Evolutionary conservation across 2,329 filamentous ascomycete genomes (phyloP), one percentile per base, ranked within the genome.

Genomic region (Colletotrichum sojae): DNA sequence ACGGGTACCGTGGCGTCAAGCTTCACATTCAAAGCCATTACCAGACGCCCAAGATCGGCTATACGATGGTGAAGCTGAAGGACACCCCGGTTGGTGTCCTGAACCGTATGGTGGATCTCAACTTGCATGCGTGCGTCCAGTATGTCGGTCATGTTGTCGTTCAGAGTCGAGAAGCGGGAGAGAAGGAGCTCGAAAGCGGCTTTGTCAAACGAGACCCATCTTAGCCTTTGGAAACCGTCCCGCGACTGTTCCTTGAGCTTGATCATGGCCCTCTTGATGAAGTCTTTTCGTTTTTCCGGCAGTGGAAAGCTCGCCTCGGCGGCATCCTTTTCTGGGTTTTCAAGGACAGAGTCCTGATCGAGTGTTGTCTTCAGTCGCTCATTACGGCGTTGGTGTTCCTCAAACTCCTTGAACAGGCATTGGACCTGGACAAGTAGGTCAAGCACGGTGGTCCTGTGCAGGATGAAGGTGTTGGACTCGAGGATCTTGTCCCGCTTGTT

Each of bases 381-480:
- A 69, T 85, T 79, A 45, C 76, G 78, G 55, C 75, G 75, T 64
- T 85, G 83, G 13, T 83, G 77, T 49, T 80, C 77, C 36, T 80
- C 79, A 60, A 85, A 86, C 65, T 86, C 81, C 45, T 82, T 78
- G 71, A 85, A 84, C 22, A 86, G 74, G 53, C 81, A 84, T 63
- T 83, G 79, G 9, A 85, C 80, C 69, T 85, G 83, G 6, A 85
- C 79, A 20, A 86, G 76, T 56, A 85, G 73, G 70, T 86, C 84
- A 1, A 86, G 78, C n/a, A 86, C 80, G 0, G 82, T 84, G 64
- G 84, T 83, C 22, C 83, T 82, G 71, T 85, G 83, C 46, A 86
- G 75, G 39, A 83, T 78, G 70, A 85, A 86, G 16, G 82, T 80
- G 72, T 85, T 86, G 53, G 83, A 84, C 68, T 82, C 79, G 43